Conservation (phyloP, 108 stramenopile genomes). For the Aurantiochytrium sp. region DNA sequence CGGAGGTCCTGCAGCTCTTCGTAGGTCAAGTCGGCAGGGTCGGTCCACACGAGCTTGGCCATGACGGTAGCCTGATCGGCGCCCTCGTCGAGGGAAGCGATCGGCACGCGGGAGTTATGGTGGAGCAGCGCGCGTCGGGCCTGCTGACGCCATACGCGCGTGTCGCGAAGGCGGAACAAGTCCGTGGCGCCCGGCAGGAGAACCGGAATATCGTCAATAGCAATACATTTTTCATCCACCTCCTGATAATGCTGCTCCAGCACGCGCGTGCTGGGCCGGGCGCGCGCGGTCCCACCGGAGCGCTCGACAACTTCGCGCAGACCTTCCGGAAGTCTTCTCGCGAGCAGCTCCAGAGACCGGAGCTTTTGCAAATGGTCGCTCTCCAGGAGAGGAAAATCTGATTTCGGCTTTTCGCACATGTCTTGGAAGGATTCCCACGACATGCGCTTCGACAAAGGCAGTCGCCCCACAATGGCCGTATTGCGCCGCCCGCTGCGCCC, state of each 20-base stretch:
- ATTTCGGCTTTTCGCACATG: neutral
- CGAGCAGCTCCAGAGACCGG: neutral
- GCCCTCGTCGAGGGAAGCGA: neutral
- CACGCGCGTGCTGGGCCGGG: neutral
- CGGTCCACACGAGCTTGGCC: neutral
- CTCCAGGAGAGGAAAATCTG: neutral
- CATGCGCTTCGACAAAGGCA: neutral
- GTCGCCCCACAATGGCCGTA: neutral
- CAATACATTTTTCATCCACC: constrained; percentile 1
- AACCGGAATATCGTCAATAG: constrained; percentile 10
- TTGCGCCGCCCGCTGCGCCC: neutral
- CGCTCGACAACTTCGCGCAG: neutral
- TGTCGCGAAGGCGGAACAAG: neutral
- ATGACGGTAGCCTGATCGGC: neutral
- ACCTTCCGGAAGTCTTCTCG: neutral
- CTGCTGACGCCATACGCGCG: neutral
- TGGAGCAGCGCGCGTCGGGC: neutral
- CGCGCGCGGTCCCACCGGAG: neutral
- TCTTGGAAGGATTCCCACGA: neutral
- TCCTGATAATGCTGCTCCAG: neutral
- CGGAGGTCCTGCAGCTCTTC: neutral
- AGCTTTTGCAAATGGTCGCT: neutral
- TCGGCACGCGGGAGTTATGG: neutral
- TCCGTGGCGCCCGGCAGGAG: neutral
- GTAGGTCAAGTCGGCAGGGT: neutral